These are phyloP conservation scores for Pharnaceum exiguum DNA, from an alignment of 148 eudicot species.

Conservation along the genomic window DNA sequence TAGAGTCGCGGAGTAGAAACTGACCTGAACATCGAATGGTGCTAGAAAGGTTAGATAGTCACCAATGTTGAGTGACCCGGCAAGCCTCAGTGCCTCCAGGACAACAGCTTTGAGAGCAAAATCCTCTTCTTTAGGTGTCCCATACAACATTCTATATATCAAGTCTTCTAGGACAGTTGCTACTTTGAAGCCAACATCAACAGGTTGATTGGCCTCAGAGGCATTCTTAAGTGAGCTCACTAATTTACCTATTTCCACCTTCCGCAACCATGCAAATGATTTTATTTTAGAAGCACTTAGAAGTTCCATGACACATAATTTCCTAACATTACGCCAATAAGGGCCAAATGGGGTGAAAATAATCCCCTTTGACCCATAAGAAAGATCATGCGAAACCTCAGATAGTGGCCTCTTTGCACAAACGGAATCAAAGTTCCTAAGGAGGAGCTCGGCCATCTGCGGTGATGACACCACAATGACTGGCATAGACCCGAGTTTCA, in stretches of 20 bases:
- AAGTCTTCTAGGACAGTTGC: slow-evolving; percentile 15
- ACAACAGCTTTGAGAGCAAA: slow-evolving; percentile 15
- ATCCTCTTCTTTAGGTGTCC: slow-evolving; percentile 8
- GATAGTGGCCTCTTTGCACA: slow-evolving; percentile 16
- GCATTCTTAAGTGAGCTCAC: slow-evolving; percentile 1
- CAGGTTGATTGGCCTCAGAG: neutral
- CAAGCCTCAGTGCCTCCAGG: slow-evolving; percentile 14
- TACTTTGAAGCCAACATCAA: slow-evolving; percentile 12
- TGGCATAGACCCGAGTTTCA: slow-evolving; percentile 16
- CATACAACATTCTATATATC: slow-evolving; percentile 23
- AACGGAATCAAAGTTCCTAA: slow-evolving; percentile 5
- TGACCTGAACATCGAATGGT: slow-evolving; percentile 14
- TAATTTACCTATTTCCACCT: slow-evolving; percentile 14
- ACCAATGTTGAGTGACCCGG: slow-evolving; percentile 15
- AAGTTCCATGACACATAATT: slow-evolving; percentile 19
- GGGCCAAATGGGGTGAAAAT: slow-evolving; percentile 16
- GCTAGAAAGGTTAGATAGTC: slow-evolving; percentile 17
- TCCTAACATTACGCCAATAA: slow-evolving; percentile 11
- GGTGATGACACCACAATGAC: slow-evolving; percentile 25
- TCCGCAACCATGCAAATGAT: slow-evolving; percentile 19
- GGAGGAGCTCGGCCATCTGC: slow-evolving; percentile 15
- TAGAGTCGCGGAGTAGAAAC: neutral
- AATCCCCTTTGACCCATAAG: slow-evolving; percentile 11
- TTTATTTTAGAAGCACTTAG: slow-evolving; percentile 8
- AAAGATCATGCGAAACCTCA: slow-evolving; percentile 15